A percentile compares a stretch with the other conserved stretches of the same genome.
Conservation (phyloP, 371 early-diverging fungal species). For the Choanephora cucurbitarum region DNA sequence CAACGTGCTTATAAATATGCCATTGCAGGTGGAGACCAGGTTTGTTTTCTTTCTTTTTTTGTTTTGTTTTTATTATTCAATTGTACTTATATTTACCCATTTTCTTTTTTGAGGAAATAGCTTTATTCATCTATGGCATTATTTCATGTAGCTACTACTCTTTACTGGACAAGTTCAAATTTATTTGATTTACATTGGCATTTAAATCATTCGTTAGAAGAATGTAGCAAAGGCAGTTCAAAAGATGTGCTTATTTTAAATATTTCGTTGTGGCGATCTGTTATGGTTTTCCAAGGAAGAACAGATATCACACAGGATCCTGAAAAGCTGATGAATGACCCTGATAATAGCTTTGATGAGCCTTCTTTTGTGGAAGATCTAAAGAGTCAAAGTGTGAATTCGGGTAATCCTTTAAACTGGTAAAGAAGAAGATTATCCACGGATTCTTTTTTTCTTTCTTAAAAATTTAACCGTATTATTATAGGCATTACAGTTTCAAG, state of each 20-base stretch:
- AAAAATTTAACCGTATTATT: not conserved
- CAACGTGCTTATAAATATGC: conserved; percentile 45
- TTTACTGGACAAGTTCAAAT: conserved; percentile 39
- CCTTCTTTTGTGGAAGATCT: conserved; percentile 31
- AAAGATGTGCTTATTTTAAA: conserved; percentile 33
- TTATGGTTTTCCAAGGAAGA: conserved; percentile 47
- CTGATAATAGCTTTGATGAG: conserved; percentile 32
- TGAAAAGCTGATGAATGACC: conserved; percentile 31
- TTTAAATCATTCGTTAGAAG: conserved; percentile 37
- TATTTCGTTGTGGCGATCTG: conserved; percentile 34
- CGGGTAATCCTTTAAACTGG: conserved; percentile 43
- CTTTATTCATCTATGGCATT: conserved; percentile 41
- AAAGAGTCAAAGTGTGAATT: conserved; percentile 29
- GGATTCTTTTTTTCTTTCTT: no score
- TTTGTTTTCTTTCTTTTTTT: conserved; percentile 1
- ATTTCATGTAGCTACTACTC: conserved; percentile 34
- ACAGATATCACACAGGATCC: conserved; percentile 26
- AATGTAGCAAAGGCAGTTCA: conserved; percentile 31
- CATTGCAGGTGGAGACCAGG: conserved; percentile 44
- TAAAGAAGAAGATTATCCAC: conserved; percentile 1
- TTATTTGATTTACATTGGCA: conserved; percentile 37
- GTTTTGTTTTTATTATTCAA: no score
- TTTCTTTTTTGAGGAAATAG: conserved; percentile 14
- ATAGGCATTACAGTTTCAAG: conserved; percentile 40
- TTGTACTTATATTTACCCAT: not conserved